Evolutionary conservation across 208 protist species (phyloP).

Genomic region (Naegleria fowleri): DNA sequence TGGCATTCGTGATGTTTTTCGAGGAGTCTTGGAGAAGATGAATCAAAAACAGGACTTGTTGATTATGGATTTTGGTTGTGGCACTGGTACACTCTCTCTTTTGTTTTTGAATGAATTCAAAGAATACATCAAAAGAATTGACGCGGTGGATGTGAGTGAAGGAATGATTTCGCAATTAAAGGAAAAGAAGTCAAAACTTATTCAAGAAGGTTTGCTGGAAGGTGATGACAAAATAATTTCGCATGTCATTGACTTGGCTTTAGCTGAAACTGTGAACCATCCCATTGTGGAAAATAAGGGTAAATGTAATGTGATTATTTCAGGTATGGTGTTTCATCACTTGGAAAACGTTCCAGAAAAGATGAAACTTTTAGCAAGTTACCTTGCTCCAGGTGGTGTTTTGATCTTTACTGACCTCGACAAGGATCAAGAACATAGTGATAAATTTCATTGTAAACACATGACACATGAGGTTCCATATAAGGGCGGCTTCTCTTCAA

Average conservation of each 20-base stretch:
- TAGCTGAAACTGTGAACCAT: not conserved
- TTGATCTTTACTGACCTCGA: not conserved
- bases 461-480: not conserved
- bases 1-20: not conserved
- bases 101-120: not conserved
- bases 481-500: not conserved
- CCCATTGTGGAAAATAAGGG: not conserved
- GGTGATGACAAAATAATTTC: not conserved
- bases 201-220: not conserved
- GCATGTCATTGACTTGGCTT: not conserved
- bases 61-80: not conserved
- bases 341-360: not conserved
- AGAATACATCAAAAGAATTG: not conserved
- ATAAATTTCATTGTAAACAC: not conserved
- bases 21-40: not conserved
- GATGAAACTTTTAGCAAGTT: not conserved
- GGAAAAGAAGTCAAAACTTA: not conserved
- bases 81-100: not conserved
- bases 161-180: not conserved
- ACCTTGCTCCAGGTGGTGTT: not conserved
- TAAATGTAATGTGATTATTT: not conserved
- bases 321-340: not conserved
- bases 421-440: not conserved
- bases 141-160: not conserved
- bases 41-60: not conserved